A percentile compares a stretch with the other conserved stretches of the same genome.
phyloP scores from a whole-genome alignment of 805 yeast genomes.

The Suhomyces vadensis region DNA sequence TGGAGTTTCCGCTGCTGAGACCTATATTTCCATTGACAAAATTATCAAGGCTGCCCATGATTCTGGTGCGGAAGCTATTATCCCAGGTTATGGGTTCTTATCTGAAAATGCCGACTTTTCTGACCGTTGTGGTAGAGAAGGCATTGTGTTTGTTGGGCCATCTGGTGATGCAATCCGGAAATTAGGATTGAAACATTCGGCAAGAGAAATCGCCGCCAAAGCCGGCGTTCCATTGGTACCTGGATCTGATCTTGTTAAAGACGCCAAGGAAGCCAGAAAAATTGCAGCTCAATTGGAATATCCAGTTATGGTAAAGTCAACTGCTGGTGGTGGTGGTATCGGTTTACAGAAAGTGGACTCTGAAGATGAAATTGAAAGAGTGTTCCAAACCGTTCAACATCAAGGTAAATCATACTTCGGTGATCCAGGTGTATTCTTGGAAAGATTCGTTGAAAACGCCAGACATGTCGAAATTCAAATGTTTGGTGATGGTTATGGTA shows the following conservation, averaged over 20 bases:
- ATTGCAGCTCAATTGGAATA: slow-evolving; percentile 76
- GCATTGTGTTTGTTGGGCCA: slow-evolving; percentile 95
- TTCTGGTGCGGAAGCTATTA: slow-evolving; percentile 88
- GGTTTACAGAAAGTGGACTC: slow-evolving; percentile 92
- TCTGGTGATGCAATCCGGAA: slow-evolving; percentile 89
- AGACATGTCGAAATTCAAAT: slow-evolving; percentile 96
- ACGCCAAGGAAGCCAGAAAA: slow-evolving; percentile 70
- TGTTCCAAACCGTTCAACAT: slow-evolving; percentile 88
- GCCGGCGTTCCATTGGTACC: slow-evolving; percentile 98
- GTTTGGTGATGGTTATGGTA: slow-evolving; percentile 94
- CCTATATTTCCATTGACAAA: slow-evolving; percentile 84
- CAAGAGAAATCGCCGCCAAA: slow-evolving; percentile 84
- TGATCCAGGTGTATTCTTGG: slow-evolving; percentile 93
- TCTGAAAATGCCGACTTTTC: slow-evolving; percentile 97
- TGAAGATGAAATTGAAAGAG: slow-evolving; percentile 75
- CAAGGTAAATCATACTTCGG: slow-evolving; percentile 93
- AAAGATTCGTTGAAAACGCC: slow-evolving; percentile 91
- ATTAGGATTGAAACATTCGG: slow-evolving; percentile 93
- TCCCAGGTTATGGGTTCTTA: slow-evolving; percentile 96
- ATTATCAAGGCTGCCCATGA: slow-evolving; percentile 82
- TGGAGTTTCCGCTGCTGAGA: slow-evolving; percentile 86
- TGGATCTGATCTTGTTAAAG: slow-evolving; percentile 83
- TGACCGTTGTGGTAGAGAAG: slow-evolving; percentile 79
- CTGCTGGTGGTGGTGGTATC: slow-evolving; percentile 99
- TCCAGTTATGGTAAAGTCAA: slow-evolving; percentile 94